Base-by-base conservation (phyloP, 306 rosid genomes). In the Dalbergia oliveri region DNA sequence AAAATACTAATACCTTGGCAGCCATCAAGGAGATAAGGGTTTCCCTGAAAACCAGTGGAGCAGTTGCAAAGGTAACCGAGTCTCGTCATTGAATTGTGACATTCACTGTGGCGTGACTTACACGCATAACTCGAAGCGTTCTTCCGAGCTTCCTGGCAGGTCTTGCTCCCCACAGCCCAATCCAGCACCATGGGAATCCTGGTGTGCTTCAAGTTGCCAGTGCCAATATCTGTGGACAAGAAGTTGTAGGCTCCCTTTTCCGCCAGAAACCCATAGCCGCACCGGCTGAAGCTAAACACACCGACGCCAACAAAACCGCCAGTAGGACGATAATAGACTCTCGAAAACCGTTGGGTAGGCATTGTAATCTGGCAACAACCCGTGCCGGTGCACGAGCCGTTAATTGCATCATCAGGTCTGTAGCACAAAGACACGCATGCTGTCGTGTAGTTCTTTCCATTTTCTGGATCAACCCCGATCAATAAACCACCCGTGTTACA, bases 361-460 rank as follows among this genome's bases (percentile, higher is more conserved):
- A 89, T 72, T 0, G 37, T 4, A 21, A 77, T 35, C 54, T 84
- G 76, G 61, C 93, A 87, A 51, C 91, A 89, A 3, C 91, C 91
- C 0, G 37, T 21, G 10, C 89, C 90, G 0, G 78, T 66, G 56
- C 93, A 91, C 0, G 78, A 3, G 5, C 79, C 79, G 3, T 81
- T 43, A 2, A 3, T 23, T 2, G 65, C 47, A 5, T 33, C 47
- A 0, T 5, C 14, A 4, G 7, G 66, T 2, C 41, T 62, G 6
- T 9, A 33, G 62, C 91, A 89, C 0, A 2, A 0, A 4, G 91
- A 65, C 4, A 43, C 0, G 21, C 95, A 91, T 2, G 76, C 91
- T 1, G 76, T 77, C 1, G n/a, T 49, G 54, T 64, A 87, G 14
- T 8, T 47, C 0, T 58, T 63, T 0, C 11, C 13, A 0, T 0